phyloP scores from a whole-genome alignment of 2,329 filamentous ascomycete genomes.

The Colletotrichum tabaci region DNA sequence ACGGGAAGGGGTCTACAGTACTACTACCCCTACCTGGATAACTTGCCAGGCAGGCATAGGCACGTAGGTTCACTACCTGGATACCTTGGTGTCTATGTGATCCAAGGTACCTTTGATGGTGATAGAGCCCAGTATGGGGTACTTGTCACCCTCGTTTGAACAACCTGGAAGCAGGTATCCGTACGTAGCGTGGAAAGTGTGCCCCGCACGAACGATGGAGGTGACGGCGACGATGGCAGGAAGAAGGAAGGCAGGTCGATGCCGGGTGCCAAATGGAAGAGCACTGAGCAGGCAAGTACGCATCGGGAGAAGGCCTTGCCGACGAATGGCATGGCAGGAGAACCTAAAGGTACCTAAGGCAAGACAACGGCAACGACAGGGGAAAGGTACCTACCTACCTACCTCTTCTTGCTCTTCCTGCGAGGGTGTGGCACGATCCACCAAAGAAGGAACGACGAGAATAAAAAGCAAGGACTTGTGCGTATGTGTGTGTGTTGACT shows the following conservation, averaged over 20 bases:
- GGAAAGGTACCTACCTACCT: neutral
- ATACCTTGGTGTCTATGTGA: neutral
- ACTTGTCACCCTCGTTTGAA: neutral
- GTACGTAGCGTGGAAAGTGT: slow-evolving; percentile 7
- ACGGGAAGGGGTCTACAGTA: neutral
- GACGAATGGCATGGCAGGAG: slow-evolving; percentile 24
- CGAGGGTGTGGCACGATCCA: slow-evolving; percentile 32
- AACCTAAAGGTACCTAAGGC: slow-evolving; percentile 14
- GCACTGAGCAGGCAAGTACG: slow-evolving; percentile 24
- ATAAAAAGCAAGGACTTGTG: slow-evolving; percentile 32
- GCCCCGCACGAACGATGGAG: slow-evolving; percentile 33
- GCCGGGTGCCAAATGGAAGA: neutral
- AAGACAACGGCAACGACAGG: slow-evolving; percentile 8
- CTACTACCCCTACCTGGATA: no score
- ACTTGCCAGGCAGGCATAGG: neutral
- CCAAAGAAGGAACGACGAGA: slow-evolving; percentile 31
- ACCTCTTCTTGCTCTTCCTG: neutral
- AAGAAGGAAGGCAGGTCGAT: slow-evolving; percentile 2
- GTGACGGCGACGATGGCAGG: slow-evolving; percentile 19
- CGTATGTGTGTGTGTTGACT: neutral
- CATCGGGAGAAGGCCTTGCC: neutral
- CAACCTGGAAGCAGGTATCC: neutral
- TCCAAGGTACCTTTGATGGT: neutral
- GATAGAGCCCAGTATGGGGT: neutral
- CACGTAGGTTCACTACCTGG: neutral